Base-by-base conservation (phyloP, 257 asterid genomes). In the Echites panduratus region DNA sequence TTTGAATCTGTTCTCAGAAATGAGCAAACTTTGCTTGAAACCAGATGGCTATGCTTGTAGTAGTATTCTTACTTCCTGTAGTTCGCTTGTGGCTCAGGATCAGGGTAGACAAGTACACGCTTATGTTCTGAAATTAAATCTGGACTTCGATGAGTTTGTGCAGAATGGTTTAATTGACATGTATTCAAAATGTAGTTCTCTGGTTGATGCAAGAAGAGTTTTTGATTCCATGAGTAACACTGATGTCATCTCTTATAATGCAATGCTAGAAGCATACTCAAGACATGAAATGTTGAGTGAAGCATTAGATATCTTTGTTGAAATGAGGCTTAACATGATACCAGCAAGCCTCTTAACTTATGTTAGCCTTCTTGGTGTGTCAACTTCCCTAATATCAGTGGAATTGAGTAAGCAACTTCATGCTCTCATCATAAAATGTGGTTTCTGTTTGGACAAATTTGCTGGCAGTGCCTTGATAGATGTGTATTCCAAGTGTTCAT, bases 81-180 rank as follows among this genome's bases (percentile, higher is more conserved):
- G 88, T 19, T 82, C 84, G 11, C 29, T 76, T 76, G 84, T 72
- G 75, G 82, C 83, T 56, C 75, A 80, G 29, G 72, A 74, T 5
- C 73, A 65, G 54, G 90, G 88, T 35, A 80, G 76, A 50, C 88
- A 84, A 70, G 79, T 84, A 44, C 85, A 86, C 66, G 81, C 85
- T 41, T 84, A 84, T 74, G 64, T 77, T 0, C 13, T 84, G 73
- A 86, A 84, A 75, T 66, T 71, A 66, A 78, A 80, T 75, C 82
- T 82, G 10, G 80, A 79, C n/a, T 59, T 77, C 26, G 87, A 80
- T 72, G 77, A 73, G 13, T 86, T 73, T 77, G 88, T 84, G 69
- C 70, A 56, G 20, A 86, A 75, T 71, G 74, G 84, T 70, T 79
- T 82, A 85, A 75, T 86, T 38, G 87, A 84, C 70, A 78, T 82